These are phyloP conservation scores for Pulveroboletus sp. DNA, from an alignment of 768 basidiomycete genomes.

Conservation along the genomic window DNA sequence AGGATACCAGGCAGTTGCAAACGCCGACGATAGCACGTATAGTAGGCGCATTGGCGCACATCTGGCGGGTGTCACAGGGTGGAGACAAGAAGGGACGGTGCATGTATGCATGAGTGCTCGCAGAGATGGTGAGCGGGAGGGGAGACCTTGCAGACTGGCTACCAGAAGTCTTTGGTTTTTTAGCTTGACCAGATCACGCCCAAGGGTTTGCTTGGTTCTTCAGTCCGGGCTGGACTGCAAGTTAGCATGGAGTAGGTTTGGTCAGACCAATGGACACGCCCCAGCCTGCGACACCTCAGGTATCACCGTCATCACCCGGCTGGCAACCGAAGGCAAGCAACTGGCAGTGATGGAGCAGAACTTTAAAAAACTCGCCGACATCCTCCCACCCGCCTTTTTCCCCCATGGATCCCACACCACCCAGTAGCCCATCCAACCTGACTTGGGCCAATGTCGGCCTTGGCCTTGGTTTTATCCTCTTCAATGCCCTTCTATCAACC, in stretches of 20 bases:
- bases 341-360: background rate
- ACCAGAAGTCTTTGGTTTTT: conserved; percentile 45
- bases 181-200: conserved; percentile 45
- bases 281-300: too few relatives aligned
- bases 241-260: background rate
- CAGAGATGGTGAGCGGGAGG: conserved; percentile 26
- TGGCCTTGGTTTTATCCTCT: conserved; percentile 68
- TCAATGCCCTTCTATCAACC: conserved; percentile 64
- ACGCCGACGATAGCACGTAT: conserved; percentile 35
- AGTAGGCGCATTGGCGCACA: conserved; percentile 27
- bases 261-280: too few relatives aligned
- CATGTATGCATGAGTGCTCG: too few relatives aligned
- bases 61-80: too few relatives aligned
- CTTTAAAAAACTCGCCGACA: background rate
- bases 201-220: conserved; percentile 34
- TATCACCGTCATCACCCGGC: too few relatives aligned
- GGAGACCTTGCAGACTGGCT: conserved; percentile 39
- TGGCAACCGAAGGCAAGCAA: background rate
- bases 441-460: conserved; percentile 73
- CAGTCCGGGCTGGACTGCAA: background rate
- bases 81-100: too few relatives aligned
- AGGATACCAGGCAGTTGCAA: conserved; percentile 40
- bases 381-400: too few relatives aligned
- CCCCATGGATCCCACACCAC: conserved; percentile 30
- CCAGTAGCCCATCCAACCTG: conserved; percentile 32